phyloP scores from a whole-genome alignment of 495 filamentous ascomycete species.

The Neurospora sp. region DNA sequence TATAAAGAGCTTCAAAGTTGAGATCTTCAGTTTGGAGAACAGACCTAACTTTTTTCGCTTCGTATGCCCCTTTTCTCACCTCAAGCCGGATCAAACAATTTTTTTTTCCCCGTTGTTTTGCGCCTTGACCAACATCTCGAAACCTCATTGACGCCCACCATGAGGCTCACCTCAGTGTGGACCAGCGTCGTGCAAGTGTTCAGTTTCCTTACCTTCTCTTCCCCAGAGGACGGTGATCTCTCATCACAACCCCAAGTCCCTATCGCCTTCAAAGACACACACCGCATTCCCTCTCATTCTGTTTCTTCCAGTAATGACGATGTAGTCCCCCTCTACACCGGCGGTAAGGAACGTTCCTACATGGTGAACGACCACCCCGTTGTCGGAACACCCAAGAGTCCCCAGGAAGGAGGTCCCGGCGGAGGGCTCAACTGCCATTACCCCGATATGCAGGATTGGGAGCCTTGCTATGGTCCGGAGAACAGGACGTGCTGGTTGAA shows the following conservation, averaged over 20 bases:
- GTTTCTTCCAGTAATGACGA: not conserved
- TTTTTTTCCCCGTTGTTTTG: not conserved
- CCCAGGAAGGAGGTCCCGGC: conserved; percentile 1
- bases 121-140: not conserved
- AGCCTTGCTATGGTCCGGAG: conserved; percentile 2
- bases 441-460: conserved; percentile 1
- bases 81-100: not conserved
- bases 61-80: not conserved
- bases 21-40: not conserved
- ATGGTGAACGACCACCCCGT: not conserved
- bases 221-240: not conserved
- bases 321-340: not conserved
- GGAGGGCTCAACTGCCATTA: conserved; percentile 1
- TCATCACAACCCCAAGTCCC: not conserved
- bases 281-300: too few relatives aligned
- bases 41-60: not conserved
- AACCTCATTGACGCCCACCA: not conserved
- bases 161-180: conserved; percentile 9
- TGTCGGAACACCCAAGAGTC: conserved; percentile 5
- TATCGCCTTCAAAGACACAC: not conserved
- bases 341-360: not conserved
- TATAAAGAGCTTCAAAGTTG: not conserved
- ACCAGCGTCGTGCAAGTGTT: conserved; percentile 8
- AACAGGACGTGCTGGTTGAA: conserved; percentile 7
- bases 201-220: conserved; percentile 6